Evolutionary conservation across 1,284 basidiomycete species (phyloP).

Genomic region (Ganoderma sinense): DNA sequence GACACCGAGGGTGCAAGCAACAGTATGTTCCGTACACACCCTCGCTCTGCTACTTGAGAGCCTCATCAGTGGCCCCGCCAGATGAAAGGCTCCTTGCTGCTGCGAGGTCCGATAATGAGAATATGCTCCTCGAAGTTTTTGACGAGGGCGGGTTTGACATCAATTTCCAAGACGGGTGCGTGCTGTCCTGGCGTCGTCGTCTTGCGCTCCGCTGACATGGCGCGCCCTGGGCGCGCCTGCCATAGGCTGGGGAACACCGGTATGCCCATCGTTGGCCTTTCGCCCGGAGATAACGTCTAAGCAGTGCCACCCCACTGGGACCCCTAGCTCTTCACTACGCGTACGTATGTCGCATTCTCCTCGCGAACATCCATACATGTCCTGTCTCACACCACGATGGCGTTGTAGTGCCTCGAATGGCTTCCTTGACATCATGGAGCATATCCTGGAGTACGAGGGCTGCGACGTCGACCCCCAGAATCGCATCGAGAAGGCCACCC

Average conservation of each 20-base stretch:
- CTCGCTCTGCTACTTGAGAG: neutral
- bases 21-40: conserved; percentile 41
- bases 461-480: conserved; percentile 90
- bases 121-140: conserved; percentile 70
- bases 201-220: neutral
- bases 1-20: conserved; percentile 47
- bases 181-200: neutral
- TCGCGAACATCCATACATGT: neutral
- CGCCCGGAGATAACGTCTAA: conserved; percentile 2
- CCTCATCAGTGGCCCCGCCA: conserved; percentile 37
- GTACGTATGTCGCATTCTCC: conserved; percentile 53
- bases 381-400: conserved; percentile 3
- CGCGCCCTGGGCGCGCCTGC: too few relatives aligned
- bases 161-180: conserved; percentile 81
- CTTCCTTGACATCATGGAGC: conserved; percentile 72
- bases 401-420: conserved; percentile 57
- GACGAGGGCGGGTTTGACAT: conserved; percentile 68
- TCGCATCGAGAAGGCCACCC: conserved; percentile 77
- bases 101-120: conserved; percentile 79
- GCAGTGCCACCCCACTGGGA: neutral
- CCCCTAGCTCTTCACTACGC: conserved; percentile 79
- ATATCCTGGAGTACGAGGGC: conserved; percentile 75
- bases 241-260: conserved; percentile 78
- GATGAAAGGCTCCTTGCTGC: conserved; percentile 81
- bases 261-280: conserved; percentile 36